A percentile compares a stretch with the other conserved stretches of the same genome.
Conservation (phyloP, 106 monocot genomes). For the Phalaenopsis equestris region DNA sequence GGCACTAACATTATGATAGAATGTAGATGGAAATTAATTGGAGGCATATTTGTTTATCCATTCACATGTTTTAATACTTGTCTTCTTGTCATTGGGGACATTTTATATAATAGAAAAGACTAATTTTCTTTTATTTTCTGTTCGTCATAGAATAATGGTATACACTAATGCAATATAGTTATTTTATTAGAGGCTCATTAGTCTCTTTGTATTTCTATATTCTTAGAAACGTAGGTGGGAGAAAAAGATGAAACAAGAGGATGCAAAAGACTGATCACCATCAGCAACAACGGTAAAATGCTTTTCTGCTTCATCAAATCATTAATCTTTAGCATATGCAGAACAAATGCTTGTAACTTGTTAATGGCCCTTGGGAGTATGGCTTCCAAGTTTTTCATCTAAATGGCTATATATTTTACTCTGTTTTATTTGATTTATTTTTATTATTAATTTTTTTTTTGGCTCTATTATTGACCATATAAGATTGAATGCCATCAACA, state of each 20-base stretch:
- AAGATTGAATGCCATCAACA: too few relatives aligned
- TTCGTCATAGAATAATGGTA: not conserved
- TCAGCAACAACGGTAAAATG: not conserved
- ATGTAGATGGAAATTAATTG: too few relatives aligned
- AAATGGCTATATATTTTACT: not conserved
- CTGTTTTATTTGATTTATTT: not conserved
- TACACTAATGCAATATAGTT: not conserved
- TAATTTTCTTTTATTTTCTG: not conserved
- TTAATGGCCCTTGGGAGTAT: not conserved
- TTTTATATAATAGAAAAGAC: not conserved
- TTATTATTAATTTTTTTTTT: not conserved
- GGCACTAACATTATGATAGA: too few relatives aligned
- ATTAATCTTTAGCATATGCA: not conserved
- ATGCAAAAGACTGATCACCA: constrained; percentile 20
- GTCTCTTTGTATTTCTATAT: not conserved
- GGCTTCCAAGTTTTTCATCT: not conserved
- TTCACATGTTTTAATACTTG: too few relatives aligned
- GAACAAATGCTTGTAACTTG: not conserved
- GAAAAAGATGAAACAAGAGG: constrained; percentile 88
- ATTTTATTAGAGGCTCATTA: not conserved
- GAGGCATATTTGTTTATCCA: too few relatives aligned
- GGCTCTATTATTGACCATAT: not conserved
- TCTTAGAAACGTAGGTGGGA: constrained; percentile 75
- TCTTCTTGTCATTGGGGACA: not conserved
- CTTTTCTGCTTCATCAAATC: not conserved